These are phyloP conservation scores for Phytophthora tentaculata DNA, from an alignment of 352 stramenopile genomes.

Conservation along the genomic window DNA sequence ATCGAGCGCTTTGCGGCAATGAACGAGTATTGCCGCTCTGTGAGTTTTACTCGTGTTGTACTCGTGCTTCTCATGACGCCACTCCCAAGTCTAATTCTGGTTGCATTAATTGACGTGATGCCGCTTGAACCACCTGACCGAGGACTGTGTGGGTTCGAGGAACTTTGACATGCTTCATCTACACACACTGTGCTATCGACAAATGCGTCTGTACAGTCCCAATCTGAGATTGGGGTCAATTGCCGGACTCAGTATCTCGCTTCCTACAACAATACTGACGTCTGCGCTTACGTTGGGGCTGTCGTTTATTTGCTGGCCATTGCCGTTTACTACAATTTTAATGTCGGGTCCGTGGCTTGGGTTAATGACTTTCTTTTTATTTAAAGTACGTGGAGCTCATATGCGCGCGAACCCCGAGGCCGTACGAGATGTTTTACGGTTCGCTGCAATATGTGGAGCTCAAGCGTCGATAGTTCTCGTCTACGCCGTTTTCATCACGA, in stretches of 20 bases:
- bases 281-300: constrained; percentile 9
- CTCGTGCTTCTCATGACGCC: constrained; percentile 11
- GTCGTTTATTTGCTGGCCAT: constrained; percentile 19
- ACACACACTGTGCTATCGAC: constrained; percentile 31
- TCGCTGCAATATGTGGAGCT: constrained; percentile 20
- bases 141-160: constrained; percentile 18
- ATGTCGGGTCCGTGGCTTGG: constrained; percentile 27
- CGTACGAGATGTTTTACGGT: constrained; percentile 17
- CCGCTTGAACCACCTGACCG: constrained; percentile 13
- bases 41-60: constrained; percentile 6
- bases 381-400: constrained; percentile 13
- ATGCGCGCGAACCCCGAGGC: constrained; percentile 25
- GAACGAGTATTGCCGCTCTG: constrained; percentile 17
- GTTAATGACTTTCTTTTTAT: constrained; percentile 21
- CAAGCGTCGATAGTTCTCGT: constrained; percentile 15
- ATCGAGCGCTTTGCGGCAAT: constrained; percentile 16
- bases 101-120: constrained; percentile 24
- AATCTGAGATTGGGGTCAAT: constrained; percentile 14
- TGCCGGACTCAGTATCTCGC: constrained; percentile 13
- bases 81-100: constrained; percentile 20
- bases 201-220: constrained; percentile 30
- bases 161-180: constrained; percentile 23
- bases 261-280: constrained; percentile 17
- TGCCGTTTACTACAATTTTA: constrained; percentile 20
- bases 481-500: constrained; percentile 15